A percentile compares a stretch with the other conserved stretches of the same genome.
Evolutionary conservation across 495 filamentous ascomycete genomes (phyloP).

Genomic region (Saxispiralis lemnorum): DNA sequence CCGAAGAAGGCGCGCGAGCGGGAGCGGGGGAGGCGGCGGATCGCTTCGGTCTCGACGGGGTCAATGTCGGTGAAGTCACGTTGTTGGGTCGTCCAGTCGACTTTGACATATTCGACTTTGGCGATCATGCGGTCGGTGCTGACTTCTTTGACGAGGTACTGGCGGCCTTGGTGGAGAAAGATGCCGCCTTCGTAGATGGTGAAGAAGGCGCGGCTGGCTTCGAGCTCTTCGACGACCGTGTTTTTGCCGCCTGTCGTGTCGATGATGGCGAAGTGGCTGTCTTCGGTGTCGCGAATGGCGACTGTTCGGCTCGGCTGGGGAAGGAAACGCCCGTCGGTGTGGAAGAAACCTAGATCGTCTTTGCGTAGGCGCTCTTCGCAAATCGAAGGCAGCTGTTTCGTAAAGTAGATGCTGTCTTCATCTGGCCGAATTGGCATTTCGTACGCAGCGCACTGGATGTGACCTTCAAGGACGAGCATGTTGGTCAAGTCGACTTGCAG

Average conservation of each 20-base stretch:
- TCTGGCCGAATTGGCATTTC: constrained; percentile 76
- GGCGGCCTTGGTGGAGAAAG: constrained; percentile 86
- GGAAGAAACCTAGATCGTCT: constrained; percentile 65
- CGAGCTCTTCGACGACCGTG: constrained; percentile 81
- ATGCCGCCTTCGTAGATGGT: constrained; percentile 95
- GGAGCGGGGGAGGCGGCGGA: constrained; percentile 45
- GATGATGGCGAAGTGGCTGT: constrained; percentile 82
- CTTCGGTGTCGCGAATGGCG: constrained; percentile 79
- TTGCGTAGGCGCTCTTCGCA: constrained; percentile 55
- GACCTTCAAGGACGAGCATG: constrained; percentile 77
- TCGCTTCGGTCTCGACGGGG: constrained; percentile 70
- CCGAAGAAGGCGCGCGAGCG: constrained; percentile 62
- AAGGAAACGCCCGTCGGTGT: constrained; percentile 75
- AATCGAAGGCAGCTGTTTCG: constrained; percentile 52
- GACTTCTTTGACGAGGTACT: constrained; percentile 82
- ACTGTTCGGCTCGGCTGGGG: constrained; percentile 70
- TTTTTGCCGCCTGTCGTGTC: constrained; percentile 73
- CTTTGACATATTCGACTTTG: constrained; percentile 58
- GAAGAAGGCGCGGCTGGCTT: constrained; percentile 85
- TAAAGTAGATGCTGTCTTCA: constrained; percentile 66
- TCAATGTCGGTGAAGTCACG: constrained; percentile 93
- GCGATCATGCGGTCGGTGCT: constrained; percentile 61
- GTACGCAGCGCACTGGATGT: constrained; percentile 87
- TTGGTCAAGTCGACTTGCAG: constrained; percentile 82
- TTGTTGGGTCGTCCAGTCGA: constrained; percentile 89